Conservation (phyloP, 768 basidiomycete species). For the Hypholoma fasciculare region DNA sequence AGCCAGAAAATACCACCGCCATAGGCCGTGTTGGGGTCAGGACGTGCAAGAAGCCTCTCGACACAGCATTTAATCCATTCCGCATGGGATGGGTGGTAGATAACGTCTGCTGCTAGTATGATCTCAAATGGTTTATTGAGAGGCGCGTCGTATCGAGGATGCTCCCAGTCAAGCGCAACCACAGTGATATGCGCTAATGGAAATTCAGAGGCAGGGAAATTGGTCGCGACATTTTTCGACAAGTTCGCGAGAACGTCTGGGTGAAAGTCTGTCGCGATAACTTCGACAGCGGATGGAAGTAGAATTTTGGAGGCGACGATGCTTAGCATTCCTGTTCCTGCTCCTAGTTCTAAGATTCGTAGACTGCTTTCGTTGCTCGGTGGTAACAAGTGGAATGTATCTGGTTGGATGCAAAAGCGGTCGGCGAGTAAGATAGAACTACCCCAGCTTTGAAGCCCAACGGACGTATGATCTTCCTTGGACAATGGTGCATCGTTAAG, state of each 20-base stretch:
- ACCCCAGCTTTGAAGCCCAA: constrained; percentile 86
- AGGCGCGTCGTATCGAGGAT: constrained; percentile 35
- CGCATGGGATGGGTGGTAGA: constrained; percentile 74
- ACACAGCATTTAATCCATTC: constrained; percentile 68
- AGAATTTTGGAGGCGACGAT: constrained; percentile 55
- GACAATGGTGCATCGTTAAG: constrained; percentile 72
- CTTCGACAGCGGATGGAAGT: constrained; percentile 20
- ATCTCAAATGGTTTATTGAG: constrained; percentile 55
- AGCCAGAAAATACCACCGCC: constrained; percentile 65
- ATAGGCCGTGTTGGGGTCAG: constrained; percentile 7
- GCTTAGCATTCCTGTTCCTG: constrained; percentile 83
- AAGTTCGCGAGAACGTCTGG: constrained; percentile 75
- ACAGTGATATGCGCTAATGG: constrained; percentile 37
- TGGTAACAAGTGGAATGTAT: constrained; percentile 24
- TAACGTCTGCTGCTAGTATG: constrained; percentile 77
- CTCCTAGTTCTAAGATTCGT: constrained; percentile 77
- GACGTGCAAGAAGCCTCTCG: constrained; percentile 43
- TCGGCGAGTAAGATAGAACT: constrained; percentile 73
- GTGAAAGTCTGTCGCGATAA: constrained; percentile 81
- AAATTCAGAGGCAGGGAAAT: constrained; percentile 30
- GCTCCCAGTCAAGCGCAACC: constrained; percentile 64
- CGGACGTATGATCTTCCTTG: constrained; percentile 70
- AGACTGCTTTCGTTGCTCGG: constrained; percentile 19
- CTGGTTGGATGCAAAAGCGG: constrained; percentile 53
- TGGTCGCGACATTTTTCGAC: constrained; percentile 53